A percentile compares a stretch with the other conserved stretches of the same genome.
phyloP scores from a whole-genome alignment of 768 basidiomycete genomes.

The Ramaria sp. region DNA sequence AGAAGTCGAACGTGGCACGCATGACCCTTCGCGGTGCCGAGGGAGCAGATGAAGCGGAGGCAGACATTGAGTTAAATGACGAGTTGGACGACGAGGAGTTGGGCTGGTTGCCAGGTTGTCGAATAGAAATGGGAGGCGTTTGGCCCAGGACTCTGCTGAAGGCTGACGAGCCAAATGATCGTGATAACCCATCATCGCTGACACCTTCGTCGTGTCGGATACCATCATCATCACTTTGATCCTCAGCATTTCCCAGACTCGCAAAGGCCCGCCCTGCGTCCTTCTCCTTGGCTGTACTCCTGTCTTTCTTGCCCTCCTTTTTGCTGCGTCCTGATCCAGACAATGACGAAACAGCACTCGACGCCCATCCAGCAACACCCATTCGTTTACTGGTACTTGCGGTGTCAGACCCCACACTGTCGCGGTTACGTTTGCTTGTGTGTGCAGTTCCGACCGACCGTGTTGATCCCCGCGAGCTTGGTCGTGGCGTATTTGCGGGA shows the following conservation, averaged over 20 bases:
- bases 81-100: slow-evolving; percentile 2
- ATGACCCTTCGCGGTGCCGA: slow-evolving; percentile 30
- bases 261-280: slow-evolving; percentile 56
- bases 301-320: slow-evolving; percentile 24
- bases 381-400: neutral
- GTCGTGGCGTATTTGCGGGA: neutral
- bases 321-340: slow-evolving; percentile 14
- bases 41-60: slow-evolving; percentile 11
- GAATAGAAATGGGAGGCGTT: neutral
- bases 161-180: slow-evolving; percentile 28
- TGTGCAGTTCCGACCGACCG: slow-evolving; percentile 2
- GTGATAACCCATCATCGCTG: slow-evolving; percentile 15
- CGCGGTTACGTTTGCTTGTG: neutral
- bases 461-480: slow-evolving; percentile 5
- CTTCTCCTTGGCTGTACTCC: slow-evolving; percentile 27
- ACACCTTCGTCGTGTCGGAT: slow-evolving; percentile 20
- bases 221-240: slow-evolving; percentile 17
- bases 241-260: slow-evolving; percentile 38
- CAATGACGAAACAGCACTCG: slow-evolving; percentile 2
- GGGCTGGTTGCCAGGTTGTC: neutral
- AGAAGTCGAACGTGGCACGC: slow-evolving; percentile 67
- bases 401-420: neutral
- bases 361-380: slow-evolving; percentile 7
- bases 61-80: slow-evolving; percentile 10
- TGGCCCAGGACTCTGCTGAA: neutral